Percentiles rank a stretch among this genome's conserved stretches.
phyloP scores from a whole-genome alignment of 2,329 filamentous ascomycete genomes.

The Venturia oleaginea region DNA sequence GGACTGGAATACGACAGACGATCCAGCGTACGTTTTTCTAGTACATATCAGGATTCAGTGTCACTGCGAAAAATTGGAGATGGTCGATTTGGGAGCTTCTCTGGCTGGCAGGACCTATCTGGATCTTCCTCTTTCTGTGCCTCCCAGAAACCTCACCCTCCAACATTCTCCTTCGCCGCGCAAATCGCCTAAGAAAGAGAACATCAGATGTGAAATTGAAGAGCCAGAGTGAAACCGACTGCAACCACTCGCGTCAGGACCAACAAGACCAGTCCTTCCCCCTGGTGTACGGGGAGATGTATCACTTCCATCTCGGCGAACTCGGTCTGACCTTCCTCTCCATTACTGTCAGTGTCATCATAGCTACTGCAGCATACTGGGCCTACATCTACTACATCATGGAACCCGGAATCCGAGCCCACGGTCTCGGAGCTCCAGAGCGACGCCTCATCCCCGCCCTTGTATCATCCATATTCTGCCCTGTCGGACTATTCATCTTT shows the following conservation, averaged over 20 bases:
- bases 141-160: slow-evolving; percentile 21
- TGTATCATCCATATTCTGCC: slow-evolving; percentile 22
- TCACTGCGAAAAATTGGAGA: slow-evolving; percentile 19
- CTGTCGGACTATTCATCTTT: slow-evolving; percentile 27
- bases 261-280: slow-evolving; percentile 24
- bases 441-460: slow-evolving; percentile 26
- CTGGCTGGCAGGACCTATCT: slow-evolving; percentile 20
- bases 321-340: slow-evolving; percentile 26
- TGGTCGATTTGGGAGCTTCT: slow-evolving; percentile 23
- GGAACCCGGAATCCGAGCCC: slow-evolving; percentile 19
- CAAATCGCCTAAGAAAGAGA: slow-evolving; percentile 18
- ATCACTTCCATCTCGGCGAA: slow-evolving; percentile 31
- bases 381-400: slow-evolving; percentile 19
- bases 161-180: slow-evolving; percentile 22
- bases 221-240: slow-evolving; percentile 15
- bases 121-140: slow-evolving; percentile 19
- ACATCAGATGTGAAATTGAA: slow-evolving; percentile 12
- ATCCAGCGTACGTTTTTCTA: slow-evolving; percentile 16
- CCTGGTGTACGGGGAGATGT: slow-evolving; percentile 32
- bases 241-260: slow-evolving; percentile 17
- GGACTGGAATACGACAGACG: slow-evolving; percentile 36
- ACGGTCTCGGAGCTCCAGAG: slow-evolving; percentile 23
- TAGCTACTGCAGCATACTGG: slow-evolving; percentile 20
- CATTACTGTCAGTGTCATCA: slow-evolving; percentile 23
- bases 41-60: slow-evolving; percentile 21